Percentiles rank a stretch among this genome's conserved stretches.
Evolutionary conservation across 768 basidiomycete species (phyloP).

Genomic region (Suillus subalutaceus): DNA sequence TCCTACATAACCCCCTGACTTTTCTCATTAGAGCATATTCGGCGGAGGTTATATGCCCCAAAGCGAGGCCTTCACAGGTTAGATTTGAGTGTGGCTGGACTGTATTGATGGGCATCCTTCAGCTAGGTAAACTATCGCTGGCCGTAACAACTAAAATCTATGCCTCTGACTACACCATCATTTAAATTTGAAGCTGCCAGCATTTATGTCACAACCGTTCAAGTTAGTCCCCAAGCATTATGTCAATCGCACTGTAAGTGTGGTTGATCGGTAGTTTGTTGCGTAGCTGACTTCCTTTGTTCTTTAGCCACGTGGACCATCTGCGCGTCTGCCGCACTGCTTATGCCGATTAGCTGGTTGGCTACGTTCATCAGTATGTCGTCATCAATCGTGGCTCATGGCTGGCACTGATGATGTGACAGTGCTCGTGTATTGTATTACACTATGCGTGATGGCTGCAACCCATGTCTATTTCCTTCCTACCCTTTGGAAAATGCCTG

Average conservation of each 20-base stretch:
- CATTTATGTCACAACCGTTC: slow-evolving; percentile 45
- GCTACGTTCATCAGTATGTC: slow-evolving; percentile 48
- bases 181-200: slow-evolving; percentile 44
- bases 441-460: slow-evolving; percentile 49
- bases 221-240: slow-evolving; percentile 38
- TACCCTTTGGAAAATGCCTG: slow-evolving; percentile 53
- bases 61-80: slow-evolving; percentile 44
- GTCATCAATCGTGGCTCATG: slow-evolving; percentile 6
- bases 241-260: slow-evolving; percentile 40
- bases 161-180: slow-evolving; percentile 7
- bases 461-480: slow-evolving; percentile 46
- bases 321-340: slow-evolving; percentile 51
- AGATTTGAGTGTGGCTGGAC: slow-evolving; percentile 62
- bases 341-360: slow-evolving; percentile 53
- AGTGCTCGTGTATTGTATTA: slow-evolving; percentile 61
- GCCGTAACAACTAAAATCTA: background rate
- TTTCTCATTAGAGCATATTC: slow-evolving; percentile 29
- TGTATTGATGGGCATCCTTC: slow-evolving; percentile 46
- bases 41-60: slow-evolving; percentile 39
- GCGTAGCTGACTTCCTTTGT: background rate
- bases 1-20: background rate
- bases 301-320: slow-evolving; percentile 41
- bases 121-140: slow-evolving; percentile 47
- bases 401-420: slow-evolving; percentile 10
- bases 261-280: background rate